Conservation (phyloP, 1,139 yeast species). For the Insectozyma bohioensis region DNA sequence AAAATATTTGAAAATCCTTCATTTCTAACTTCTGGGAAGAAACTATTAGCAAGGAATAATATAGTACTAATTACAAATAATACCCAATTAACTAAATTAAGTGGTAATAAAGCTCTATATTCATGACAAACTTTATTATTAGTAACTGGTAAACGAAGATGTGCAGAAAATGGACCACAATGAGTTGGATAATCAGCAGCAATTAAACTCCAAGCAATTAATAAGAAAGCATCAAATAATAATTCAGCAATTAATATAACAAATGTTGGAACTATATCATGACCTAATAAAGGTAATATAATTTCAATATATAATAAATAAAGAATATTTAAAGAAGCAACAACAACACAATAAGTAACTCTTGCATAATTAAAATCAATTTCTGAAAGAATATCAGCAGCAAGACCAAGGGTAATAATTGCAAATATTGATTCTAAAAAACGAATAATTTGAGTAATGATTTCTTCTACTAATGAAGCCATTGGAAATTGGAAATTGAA, state of each 20-base stretch:
- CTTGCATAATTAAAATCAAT: constrained; percentile 14
- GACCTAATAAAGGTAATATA: constrained; percentile 14
- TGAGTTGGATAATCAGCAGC: constrained; percentile 24
- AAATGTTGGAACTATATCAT: constrained; percentile 16
- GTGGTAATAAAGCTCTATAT: constrained; percentile 30
- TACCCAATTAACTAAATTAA: constrained; percentile 29
- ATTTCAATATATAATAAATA: constrained; percentile 22
- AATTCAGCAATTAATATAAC: constrained; percentile 20
- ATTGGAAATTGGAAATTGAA: too few species aligned
- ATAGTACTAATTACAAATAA: constrained; percentile 23
- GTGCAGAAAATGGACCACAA: constrained; percentile 16
- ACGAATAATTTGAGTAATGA: constrained; percentile 10
- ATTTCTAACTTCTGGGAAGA: constrained; percentile 20
- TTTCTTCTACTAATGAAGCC: constrained; percentile 1
- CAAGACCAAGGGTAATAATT: constrained; percentile 24
- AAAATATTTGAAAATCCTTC: constrained; percentile 9
- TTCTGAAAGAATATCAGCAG: constrained; percentile 21
- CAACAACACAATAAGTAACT: constrained; percentile 21
- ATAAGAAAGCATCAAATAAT: constrained; percentile 24
- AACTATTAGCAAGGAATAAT: constrained; percentile 20
- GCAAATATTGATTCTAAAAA: constrained; percentile 23
- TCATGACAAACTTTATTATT: too few species aligned
- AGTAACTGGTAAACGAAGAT: too few species aligned
- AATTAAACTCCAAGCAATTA: constrained; percentile 22
- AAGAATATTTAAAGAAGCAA: constrained; percentile 21